phyloP scores from a whole-genome alignment of 2,329 filamentous ascomycete genomes.

The Calonectria multiphialidica region DNA sequence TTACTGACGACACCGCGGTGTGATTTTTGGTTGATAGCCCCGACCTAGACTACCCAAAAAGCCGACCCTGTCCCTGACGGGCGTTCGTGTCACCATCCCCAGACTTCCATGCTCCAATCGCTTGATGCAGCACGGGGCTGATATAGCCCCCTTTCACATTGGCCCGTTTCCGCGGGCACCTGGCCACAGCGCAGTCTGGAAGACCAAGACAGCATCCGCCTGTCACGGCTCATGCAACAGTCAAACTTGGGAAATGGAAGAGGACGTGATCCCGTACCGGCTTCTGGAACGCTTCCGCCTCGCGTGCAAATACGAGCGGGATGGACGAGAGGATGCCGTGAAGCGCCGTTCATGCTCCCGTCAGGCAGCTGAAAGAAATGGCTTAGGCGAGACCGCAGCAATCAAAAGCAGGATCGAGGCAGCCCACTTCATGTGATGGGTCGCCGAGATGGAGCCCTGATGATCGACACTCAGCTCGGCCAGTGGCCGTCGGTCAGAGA shows the following conservation, averaged over 20 bases:
- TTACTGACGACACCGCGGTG: constrained; percentile 26
- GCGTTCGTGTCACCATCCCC: constrained; percentile 34
- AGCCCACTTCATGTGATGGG: constrained; percentile 30
- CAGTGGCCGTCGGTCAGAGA: constrained; percentile 33
- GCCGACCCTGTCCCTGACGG: constrained; percentile 32
- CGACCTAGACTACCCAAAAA: constrained; percentile 28
- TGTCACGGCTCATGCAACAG: constrained; percentile 21
- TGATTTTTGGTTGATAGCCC: constrained; percentile 35
- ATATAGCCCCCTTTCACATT: constrained; percentile 4
- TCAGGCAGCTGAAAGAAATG: constrained; percentile 31
- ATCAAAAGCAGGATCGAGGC: constrained; percentile 40
- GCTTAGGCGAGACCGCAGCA: constrained; percentile 34
- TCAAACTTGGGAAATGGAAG: constrained; percentile 31
- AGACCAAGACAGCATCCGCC: constrained; percentile 23
- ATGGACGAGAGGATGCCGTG: constrained; percentile 7
- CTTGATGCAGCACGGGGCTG: constrained; percentile 21
- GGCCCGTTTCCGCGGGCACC: not conserved
- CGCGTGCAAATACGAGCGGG: constrained; percentile 29
- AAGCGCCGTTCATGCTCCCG: constrained; percentile 1
- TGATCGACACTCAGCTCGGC: constrained; percentile 30
- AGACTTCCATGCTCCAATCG: constrained; percentile 26
- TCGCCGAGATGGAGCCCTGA: constrained; percentile 28
- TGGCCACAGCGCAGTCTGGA: not conserved
- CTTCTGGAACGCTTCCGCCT: constrained; percentile 40
- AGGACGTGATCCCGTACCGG: constrained; percentile 31